phyloP scores from a whole-genome alignment of 2,329 filamentous ascomycete genomes.

The Neophaeococcomyces mojaviensis region DNA sequence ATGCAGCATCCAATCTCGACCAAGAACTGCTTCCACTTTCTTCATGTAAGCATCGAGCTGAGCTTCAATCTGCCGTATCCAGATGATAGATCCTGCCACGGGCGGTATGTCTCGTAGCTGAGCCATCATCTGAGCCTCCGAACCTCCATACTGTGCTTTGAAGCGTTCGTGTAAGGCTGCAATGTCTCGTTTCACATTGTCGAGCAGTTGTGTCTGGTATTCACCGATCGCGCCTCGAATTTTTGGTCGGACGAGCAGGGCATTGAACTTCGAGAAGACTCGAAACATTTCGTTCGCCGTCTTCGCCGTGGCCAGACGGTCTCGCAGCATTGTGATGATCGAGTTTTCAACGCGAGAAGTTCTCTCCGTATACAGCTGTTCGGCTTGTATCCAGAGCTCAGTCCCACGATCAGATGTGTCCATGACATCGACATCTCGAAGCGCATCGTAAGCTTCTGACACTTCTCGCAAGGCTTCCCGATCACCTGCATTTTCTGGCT shows the following conservation, averaged over 20 bases:
- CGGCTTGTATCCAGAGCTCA: conserved; percentile 83
- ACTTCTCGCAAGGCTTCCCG: conserved; percentile 97
- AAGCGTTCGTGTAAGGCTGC: conserved; percentile 89
- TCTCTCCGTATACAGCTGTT: conserved; percentile 93
- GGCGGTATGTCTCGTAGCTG: conserved; percentile 92
- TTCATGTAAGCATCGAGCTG: conserved; percentile 96
- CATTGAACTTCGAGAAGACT: conserved; percentile 99
- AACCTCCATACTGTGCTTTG: conserved; percentile 98
- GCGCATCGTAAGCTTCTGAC: conserved; percentile 81
- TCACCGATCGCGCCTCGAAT: conserved; percentile 96
- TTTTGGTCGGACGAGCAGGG: conserved; percentile 95
- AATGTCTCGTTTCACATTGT: conserved; percentile 96
- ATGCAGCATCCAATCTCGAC: conserved; percentile 88
- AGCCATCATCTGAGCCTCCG: conserved; percentile 96
- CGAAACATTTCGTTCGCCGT: conserved; percentile 99
- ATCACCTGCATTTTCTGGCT: conserved; percentile 91
- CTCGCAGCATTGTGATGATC: conserved; percentile 87
- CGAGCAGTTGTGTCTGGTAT: conserved; percentile 96
- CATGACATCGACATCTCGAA: conserved; percentile 90
- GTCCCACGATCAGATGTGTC: conserved; percentile 89
- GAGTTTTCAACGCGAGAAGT: conserved; percentile 97
- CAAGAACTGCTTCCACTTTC: conserved; percentile 96
- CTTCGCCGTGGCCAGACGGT: conserved; percentile 89
- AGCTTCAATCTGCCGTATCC: conserved; percentile 92
- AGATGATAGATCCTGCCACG: conserved; percentile 94